These are phyloP conservation scores for Hanseniaspora vineae DNA, from an alignment of 805 yeast species.

Conservation along the genomic window DNA sequence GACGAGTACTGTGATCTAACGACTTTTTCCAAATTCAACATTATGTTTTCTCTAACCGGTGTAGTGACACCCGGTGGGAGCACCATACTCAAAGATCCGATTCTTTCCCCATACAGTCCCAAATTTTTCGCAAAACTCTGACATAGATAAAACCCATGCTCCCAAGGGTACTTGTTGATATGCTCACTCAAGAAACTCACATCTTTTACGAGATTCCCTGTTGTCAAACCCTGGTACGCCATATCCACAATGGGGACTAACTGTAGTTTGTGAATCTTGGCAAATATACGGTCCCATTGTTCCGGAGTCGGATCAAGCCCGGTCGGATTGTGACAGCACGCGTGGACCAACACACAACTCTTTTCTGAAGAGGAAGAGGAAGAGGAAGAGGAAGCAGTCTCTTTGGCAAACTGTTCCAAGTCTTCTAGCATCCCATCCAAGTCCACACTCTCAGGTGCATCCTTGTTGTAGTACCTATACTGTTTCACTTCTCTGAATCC, in stretches of 20 bases:
- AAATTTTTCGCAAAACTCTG: slow-evolving; percentile 95
- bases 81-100: slow-evolving; percentile 79
- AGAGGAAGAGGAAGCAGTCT: slow-evolving; percentile 35
- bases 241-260: slow-evolving; percentile 83
- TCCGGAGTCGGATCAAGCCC: slow-evolving; percentile 83
- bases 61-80: slow-evolving; percentile 28
- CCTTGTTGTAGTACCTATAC: slow-evolving; percentile 80
- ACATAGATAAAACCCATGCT: slow-evolving; percentile 59
- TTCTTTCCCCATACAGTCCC: slow-evolving; percentile 96
- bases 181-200: slow-evolving; percentile 65
- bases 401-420: slow-evolving; percentile 37
- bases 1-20: slow-evolving; percentile 80
- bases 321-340: slow-evolving; percentile 97
- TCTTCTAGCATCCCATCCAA: slow-evolving; percentile 50
- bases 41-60: slow-evolving; percentile 35
- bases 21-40: slow-evolving; percentile 62
- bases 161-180: slow-evolving; percentile 30
- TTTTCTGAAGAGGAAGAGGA: no score
- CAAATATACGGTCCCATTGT: slow-evolving; percentile 66
- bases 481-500: slow-evolving; percentile 50
- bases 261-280: slow-evolving; percentile 41
- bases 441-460: slow-evolving; percentile 37
- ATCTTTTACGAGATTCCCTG: slow-evolving; percentile 73
- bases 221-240: slow-evolving; percentile 96
- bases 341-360: slow-evolving; percentile 73